A percentile compares a stretch with the other conserved stretches of the same genome.
Conservation (phyloP, 169 alveolate genomes). For the Plasmodium inui region DNA sequence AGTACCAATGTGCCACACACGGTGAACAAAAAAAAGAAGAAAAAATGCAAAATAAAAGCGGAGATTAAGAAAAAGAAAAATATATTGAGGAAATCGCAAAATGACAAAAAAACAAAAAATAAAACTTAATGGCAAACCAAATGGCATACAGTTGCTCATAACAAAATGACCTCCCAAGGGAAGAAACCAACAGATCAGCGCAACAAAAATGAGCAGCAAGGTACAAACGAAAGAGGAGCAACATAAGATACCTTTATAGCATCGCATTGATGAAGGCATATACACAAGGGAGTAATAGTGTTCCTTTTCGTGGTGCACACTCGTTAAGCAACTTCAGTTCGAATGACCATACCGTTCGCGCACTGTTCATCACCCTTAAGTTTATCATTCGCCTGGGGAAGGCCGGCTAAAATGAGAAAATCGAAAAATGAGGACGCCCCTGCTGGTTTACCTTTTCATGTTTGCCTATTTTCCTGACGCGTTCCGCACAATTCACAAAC, state of each 20-base stretch:
- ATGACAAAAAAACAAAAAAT: not conserved
- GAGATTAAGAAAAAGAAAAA: not conserved
- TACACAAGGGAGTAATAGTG: not conserved
- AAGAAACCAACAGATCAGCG: not conserved
- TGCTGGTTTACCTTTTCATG: not conserved
- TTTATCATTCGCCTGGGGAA: not conserved
- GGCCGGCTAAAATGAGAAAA: not conserved
- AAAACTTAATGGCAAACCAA: not conserved
- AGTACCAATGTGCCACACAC: not conserved
- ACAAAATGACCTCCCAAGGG: not conserved
- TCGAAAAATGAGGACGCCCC: not conserved
- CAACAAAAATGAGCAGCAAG: too few species aligned
- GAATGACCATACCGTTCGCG: not conserved
- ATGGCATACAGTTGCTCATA: not conserved
- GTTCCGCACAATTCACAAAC: not conserved
- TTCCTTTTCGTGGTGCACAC: not conserved
- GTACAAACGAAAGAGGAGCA: too few species aligned
- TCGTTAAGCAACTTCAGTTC: not conserved
- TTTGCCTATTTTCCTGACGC: not conserved
- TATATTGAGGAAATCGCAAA: not conserved
- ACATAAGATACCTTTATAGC: not conserved
- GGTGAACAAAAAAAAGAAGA: not conserved
- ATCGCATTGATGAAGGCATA: not conserved
- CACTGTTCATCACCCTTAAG: not conserved
- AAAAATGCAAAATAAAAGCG: not conserved